Evolutionary conservation across 306 rosid species (phyloP).

Genomic region (Fragaria vesca): DNA sequence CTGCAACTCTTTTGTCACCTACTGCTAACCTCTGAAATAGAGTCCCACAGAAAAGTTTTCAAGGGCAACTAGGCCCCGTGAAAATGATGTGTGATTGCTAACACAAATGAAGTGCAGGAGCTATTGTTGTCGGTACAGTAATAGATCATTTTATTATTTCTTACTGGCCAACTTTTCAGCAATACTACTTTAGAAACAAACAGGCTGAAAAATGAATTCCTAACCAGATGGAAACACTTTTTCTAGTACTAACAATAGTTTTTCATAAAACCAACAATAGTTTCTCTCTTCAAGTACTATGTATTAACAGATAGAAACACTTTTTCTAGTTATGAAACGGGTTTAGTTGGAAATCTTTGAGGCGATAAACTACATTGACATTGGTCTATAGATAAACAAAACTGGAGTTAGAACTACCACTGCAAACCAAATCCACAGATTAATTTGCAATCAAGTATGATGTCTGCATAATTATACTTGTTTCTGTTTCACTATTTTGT

Average conservation of each 20-base stretch:
- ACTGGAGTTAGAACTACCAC: background rate
- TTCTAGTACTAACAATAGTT: too few relatives aligned
- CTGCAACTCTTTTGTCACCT: constrained; percentile 44
- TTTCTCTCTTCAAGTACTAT: background rate
- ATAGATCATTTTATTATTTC: constrained; percentile 19
- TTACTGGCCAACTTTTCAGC: constrained; percentile 17
- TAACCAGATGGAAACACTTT: background rate
- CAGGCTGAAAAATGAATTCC: constrained; percentile 10
- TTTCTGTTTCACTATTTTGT: background rate
- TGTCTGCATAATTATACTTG: background rate
- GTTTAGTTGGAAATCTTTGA: background rate
- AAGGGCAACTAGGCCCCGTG: constrained; percentile 50
- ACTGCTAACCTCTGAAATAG: constrained; percentile 30
- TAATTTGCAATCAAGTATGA: background rate
- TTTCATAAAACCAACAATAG: background rate
- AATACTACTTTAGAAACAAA: constrained; percentile 15
- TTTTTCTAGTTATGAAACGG: constrained; percentile 20
- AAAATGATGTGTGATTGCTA: constrained; percentile 35
- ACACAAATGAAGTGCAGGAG: constrained; percentile 37
- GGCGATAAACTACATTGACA: background rate
- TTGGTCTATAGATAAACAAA: background rate
- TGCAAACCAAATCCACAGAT: constrained; percentile 9
- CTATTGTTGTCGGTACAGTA: constrained; percentile 30
- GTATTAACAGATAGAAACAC: constrained; percentile 6
- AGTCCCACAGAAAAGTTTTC: constrained; percentile 35